Percentiles rank a stretch among this genome's conserved stretches.
Conservation (phyloP, 768 basidiomycete genomes). For the Neoboletus brunneissimus region DNA sequence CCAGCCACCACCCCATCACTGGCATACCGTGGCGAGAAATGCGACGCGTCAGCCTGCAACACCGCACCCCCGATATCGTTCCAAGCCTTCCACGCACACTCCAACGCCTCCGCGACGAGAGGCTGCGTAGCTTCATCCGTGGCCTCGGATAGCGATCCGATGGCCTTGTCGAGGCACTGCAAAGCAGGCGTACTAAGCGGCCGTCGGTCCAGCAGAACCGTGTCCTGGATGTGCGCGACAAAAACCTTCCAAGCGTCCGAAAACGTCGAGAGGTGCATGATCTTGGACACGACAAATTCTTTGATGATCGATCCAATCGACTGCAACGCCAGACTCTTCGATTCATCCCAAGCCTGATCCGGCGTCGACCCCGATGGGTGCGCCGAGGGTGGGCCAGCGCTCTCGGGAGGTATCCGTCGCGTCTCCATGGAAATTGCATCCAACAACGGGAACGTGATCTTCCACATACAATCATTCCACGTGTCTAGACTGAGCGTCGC, state of each 20-base stretch:
- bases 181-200: slow-evolving; percentile 79
- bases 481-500: slow-evolving; percentile 75
- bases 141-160: slow-evolving; percentile 52
- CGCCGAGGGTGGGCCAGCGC: slow-evolving; percentile 5
- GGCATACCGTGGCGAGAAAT: slow-evolving; percentile 9
- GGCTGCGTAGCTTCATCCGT: slow-evolving; percentile 32
- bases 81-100: slow-evolving; percentile 69
- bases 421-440: slow-evolving; percentile 63
- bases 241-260: slow-evolving; percentile 71
- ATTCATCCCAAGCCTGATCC: slow-evolving; percentile 76
- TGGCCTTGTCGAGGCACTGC: slow-evolving; percentile 76
- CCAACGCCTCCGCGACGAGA: slow-evolving; percentile 48
- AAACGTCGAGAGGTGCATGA: slow-evolving; percentile 73
- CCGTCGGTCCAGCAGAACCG: slow-evolving; percentile 66
- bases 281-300: slow-evolving; percentile 71
- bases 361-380: slow-evolving; percentile 15
- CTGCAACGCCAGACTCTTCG: slow-evolving; percentile 78
- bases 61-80: slow-evolving; percentile 61
- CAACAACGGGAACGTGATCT: slow-evolving; percentile 83
- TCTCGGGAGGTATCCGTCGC: slow-evolving; percentile 33
- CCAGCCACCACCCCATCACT: slow-evolving; percentile 1
- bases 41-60: slow-evolving; percentile 27
- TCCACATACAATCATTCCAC: slow-evolving; percentile 93
- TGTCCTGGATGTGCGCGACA: slow-evolving; percentile 65
- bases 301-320: slow-evolving; percentile 82